Evolutionary conservation across 768 basidiomycete genomes (phyloP), one percentile per base, ranked within the genome.

Genomic region (Boletellus sp.): DNA sequence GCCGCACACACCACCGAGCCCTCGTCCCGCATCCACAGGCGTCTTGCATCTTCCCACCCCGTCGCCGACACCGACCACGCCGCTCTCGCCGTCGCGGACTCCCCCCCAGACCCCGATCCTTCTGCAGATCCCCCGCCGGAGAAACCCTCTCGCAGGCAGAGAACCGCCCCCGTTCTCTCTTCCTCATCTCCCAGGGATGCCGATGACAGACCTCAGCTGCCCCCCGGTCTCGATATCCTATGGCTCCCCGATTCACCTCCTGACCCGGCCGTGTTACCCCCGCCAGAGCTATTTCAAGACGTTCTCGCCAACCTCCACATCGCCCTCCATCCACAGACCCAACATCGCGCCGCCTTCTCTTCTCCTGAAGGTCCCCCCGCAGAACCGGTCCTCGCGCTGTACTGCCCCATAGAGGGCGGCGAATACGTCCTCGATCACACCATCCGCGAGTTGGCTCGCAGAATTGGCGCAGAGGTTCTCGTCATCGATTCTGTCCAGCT

Each of bases 361-460:
- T 70, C 84, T 10, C 66, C 74, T 3, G 62, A 76, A 6, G 80
- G 78, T 15, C 73, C 80, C 23, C 76, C 79, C 0, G 59, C 80
- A 26, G 91, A 94, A 63, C 92, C 92, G 4, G 90, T 88, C 0
- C 71, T 94, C n/a, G 88, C 83, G 0, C 68, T 94, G 5, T 92
- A 90, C 66, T 91, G 88, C 55, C 94, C 94, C 6, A 37, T 64
- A 41, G 85, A 88, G 65, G 94, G 94, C 31, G 91, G 90, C 6
- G 85, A 91, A 53, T 84, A 87, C 64, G 77, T 94, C 20, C 75
- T 94, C 19, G 86, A 88, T 61, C 80, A 82, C 17, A 88, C 91
- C 3, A 83, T 95, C 11, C 75, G 78, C 34, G 87, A 90, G 63
- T 70, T 94, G 54, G 91, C 90, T 6, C 76, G 78, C 42, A 77